Evolutionary conservation across 129 eudicot species (phyloP).

Genomic region (Helianthus annuus): DNA sequence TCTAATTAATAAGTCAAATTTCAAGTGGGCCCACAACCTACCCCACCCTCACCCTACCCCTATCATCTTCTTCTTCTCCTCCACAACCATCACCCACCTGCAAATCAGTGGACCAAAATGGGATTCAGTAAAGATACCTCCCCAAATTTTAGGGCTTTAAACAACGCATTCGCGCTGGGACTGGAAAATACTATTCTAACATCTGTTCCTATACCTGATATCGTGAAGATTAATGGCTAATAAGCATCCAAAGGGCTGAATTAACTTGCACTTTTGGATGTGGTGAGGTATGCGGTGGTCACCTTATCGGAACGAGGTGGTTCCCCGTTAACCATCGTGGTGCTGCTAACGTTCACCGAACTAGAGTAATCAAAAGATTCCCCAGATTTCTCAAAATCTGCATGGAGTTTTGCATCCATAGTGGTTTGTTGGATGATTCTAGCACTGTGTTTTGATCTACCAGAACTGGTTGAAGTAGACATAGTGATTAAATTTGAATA

Average conservation of each 20-base stretch:
- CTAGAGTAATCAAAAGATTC: conserved; percentile 78
- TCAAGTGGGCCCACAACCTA: too few relatives aligned
- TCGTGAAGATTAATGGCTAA: conserved; percentile 67
- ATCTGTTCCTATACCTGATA: conserved; percentile 78
- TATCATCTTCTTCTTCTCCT: too few relatives aligned
- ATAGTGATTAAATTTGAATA: conserved; percentile 36
- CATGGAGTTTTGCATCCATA: conserved; percentile 81
- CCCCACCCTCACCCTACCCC: too few relatives aligned
- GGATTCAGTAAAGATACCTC: conserved; percentile 87
- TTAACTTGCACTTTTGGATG: conserved; percentile 75
- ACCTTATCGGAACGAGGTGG: conserved; percentile 58
- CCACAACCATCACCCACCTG: too few relatives aligned
- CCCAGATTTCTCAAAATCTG: conserved; percentile 76
- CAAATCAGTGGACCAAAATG: conserved; percentile 78
- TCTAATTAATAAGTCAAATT: too few relatives aligned
- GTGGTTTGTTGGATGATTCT: conserved; percentile 77
- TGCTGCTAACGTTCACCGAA: conserved; percentile 51
- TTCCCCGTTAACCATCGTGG: conserved; percentile 24
- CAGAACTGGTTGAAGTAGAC: conserved; percentile 67
- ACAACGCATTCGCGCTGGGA: conserved; percentile 68
- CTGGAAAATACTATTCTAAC: conserved; percentile 70
- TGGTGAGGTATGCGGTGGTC: conserved; percentile 78
- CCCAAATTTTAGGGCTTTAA: conserved; percentile 71
- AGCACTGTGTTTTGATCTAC: conserved; percentile 70
- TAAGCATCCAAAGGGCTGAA: conserved; percentile 89